Base-by-base conservation (phyloP, 2,329 filamentous ascomycete species). In the Aspergillus nomiae region DNA sequence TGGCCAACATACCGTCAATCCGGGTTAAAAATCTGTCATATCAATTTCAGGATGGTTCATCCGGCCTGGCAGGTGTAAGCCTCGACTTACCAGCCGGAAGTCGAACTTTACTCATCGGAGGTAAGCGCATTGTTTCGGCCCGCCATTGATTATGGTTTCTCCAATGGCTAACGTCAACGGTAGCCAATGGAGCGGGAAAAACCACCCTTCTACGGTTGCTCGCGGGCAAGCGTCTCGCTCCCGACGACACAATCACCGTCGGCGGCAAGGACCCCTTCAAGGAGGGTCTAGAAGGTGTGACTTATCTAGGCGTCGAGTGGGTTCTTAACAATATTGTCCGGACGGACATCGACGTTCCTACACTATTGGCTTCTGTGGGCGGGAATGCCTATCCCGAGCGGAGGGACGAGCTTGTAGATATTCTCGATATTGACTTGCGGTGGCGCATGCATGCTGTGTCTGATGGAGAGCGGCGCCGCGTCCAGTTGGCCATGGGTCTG, bases 381-480 rank as follows among this genome's bases (percentile, higher is more conserved):
- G 95, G 95, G 14, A 87, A 96, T 77, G 86, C 87, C 69, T 99
- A 91, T 78, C 87, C 91, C 0, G 89, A 86, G 21, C 89, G 95
- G 0, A 86, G 94, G 30, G 94, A 98, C 76, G 92, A 97, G 83
- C 85, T 99, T 45, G 87, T 98, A 34, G 78, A 80, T 1, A 94
- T 99, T 66, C 86, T 99, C 41, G 95, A 99, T 76, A 93, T 99
- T 68, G 95, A 99, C 81, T 84, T 92, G 16, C 82, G 84, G 64
- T 99, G 95, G 95, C 91, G 94, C 72, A 95, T 99, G 91, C 94
- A 97, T 77, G 92, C 94, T 54, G 94, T 99, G 7, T 92, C 89
- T 1, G 95, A 99, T 74, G 95, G 95, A 58, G 95, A 99, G 82
- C 83, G 95, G 19, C 85, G 95, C 19, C 86, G 95, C 21, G 95